Conservation (phyloP, 2,329 filamentous ascomycete genomes). For the Chaetomium sp. region DNA sequence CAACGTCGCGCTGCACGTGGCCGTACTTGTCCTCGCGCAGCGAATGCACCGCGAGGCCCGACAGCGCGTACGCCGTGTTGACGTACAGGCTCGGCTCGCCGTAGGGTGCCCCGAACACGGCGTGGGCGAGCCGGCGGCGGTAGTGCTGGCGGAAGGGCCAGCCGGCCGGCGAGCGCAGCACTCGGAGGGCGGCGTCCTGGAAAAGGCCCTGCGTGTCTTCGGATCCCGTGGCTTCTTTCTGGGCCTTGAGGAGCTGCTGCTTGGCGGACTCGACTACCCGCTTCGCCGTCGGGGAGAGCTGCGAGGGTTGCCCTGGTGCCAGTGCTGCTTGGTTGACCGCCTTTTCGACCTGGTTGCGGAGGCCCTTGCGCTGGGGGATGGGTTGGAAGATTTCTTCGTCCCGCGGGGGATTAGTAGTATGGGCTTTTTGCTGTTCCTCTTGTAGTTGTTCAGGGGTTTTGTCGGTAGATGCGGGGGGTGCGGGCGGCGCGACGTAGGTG, state of each 20-base stretch:
- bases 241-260: conserved; percentile 54
- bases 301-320: conserved; percentile 53
- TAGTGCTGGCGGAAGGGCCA: conserved; percentile 72
- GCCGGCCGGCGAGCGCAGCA: conserved; percentile 60
- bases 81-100: conserved; percentile 69
- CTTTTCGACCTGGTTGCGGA: conserved; percentile 51
- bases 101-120: conserved; percentile 73
- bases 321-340: conserved; percentile 48
- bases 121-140: conserved; percentile 62
- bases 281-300: conserved; percentile 54
- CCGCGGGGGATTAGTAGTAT: conserved; percentile 46
- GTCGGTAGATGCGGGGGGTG: conserved; percentile 39
- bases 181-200: conserved; percentile 49
- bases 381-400: conserved; percentile 51
- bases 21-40: conserved; percentile 81
- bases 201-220: conserved; percentile 54
- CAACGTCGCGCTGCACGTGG: conserved; percentile 81
- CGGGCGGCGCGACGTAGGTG: conserved; percentile 49
- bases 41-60: conserved; percentile 70
- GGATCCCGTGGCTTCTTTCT: conserved; percentile 56
- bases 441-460: conserved; percentile 31
- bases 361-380: conserved; percentile 40
- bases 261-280: conserved; percentile 52
- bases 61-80: conserved; percentile 71
- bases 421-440: conserved; percentile 40